phyloP scores from a whole-genome alignment of 768 basidiomycete genomes.

The Daedaleopsis sinensis region DNA sequence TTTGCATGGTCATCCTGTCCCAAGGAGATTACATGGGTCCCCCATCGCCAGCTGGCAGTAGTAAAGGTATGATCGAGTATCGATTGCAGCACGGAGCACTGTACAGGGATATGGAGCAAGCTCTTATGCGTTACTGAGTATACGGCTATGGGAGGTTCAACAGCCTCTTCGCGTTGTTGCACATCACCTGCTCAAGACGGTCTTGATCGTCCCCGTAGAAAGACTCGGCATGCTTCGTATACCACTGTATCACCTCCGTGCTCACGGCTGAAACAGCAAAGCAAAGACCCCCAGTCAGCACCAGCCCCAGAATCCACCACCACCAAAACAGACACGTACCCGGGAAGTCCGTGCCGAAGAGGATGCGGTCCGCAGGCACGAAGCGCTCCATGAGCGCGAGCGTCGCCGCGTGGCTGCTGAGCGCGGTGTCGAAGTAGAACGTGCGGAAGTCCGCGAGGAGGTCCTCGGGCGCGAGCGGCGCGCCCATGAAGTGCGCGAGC shows the following conservation, averaged over 20 bases:
- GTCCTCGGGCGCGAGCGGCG: constrained; percentile 59
- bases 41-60: neutral
- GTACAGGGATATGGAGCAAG: no score
- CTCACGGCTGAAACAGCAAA: constrained; percentile 52
- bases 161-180: constrained; percentile 53
- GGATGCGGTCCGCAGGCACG: constrained; percentile 50
- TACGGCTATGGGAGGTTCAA: constrained; percentile 36
- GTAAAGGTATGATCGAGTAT: no score
- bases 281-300: no score
- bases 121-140: neutral
- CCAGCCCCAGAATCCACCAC: no score
- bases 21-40: neutral
- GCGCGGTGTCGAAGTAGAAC: constrained; percentile 77
- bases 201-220: constrained; percentile 46
- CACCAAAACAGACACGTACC: constrained; percentile 43
- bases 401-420: constrained; percentile 58
- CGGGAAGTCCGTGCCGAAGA: constrained; percentile 81
- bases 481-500: constrained; percentile 72
- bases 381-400: constrained; percentile 55
- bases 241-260: constrained; percentile 60
- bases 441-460: constrained; percentile 69
- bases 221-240: constrained; percentile 52
- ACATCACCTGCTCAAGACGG: constrained; percentile 47
- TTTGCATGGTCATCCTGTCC: no score
- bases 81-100: no score